These are phyloP conservation scores for Torulaspora microellipsoides DNA, from an alignment of 805 yeast genomes.

Conservation along the genomic window DNA sequence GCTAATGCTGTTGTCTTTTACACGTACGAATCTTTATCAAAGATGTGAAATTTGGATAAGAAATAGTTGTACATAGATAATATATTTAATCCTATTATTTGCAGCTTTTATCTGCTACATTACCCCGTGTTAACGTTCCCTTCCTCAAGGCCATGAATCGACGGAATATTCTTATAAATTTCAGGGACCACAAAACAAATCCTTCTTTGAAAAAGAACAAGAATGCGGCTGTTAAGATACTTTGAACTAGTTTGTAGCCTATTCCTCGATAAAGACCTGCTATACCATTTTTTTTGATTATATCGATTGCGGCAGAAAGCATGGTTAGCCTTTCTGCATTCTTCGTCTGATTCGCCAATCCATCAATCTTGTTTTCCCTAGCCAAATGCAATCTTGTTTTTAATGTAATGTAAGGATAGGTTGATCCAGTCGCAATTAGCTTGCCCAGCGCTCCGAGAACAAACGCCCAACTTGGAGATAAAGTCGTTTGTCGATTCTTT, in stretches of 20 bases:
- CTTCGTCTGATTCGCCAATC: constrained; percentile 4
- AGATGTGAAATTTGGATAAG: constrained; percentile 4
- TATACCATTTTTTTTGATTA: constrained; percentile 66
- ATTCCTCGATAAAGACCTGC: constrained; percentile 79
- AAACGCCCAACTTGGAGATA: constrained; percentile 74
- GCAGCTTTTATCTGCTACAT: no score
- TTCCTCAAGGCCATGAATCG: not conserved
- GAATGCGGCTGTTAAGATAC: constrained; percentile 84
- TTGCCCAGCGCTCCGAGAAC: constrained; percentile 86
- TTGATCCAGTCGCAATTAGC: constrained; percentile 78
- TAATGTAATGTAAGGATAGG: constrained; percentile 89
- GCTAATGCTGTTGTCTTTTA: constrained; percentile 86
- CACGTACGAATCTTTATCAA: constrained; percentile 55
- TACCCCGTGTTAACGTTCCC: not conserved
- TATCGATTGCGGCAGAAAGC: constrained; percentile 50
- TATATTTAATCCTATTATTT: no score
- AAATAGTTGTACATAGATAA: no score
- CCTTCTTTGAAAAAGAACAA: constrained; percentile 88
- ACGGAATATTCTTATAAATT: constrained; percentile 43
- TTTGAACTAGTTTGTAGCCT: constrained; percentile 71
- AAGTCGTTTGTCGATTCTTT: constrained; percentile 36
- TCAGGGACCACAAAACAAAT: constrained; percentile 56
- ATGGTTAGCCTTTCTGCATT: constrained; percentile 30
- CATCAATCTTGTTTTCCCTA: constrained; percentile 32
- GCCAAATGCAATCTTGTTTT: constrained; percentile 83